Evolutionary conservation across 2,329 filamentous ascomycete species (phyloP), one percentile per base, ranked within the genome.

Genomic region (Hypoxylon sp.): DNA sequence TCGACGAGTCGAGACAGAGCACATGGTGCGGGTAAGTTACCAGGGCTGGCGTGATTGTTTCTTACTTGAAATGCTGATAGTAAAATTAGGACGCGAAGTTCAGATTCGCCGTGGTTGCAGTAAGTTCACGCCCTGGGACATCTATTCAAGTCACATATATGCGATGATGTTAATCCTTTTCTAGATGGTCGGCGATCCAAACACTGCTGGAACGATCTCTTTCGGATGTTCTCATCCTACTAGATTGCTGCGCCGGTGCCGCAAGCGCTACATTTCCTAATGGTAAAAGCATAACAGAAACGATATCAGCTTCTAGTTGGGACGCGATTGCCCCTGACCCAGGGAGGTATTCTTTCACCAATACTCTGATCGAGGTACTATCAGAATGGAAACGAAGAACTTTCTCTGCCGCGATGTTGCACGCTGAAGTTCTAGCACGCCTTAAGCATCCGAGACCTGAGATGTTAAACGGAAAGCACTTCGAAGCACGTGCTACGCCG

Each of bases 291-390:
- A 82, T 82, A 59, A 84, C 81, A 2, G 81, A 84, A 67, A 83
- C 80, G 6, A 84, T 84, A 57, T 84, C 81, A 4, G 81, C 81
- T 3, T 84, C 80, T 2, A 83, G 80, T 42, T 84, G 80, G 80
- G 81, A 84, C 51, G 80, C 81, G 31, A 83, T 82, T 41, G 81
- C 81, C 7, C 81, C 81, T 0, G 78, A 83, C 49, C 81, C 81
- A 8, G 81, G 81, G 5, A 74, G 79, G 3, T 83, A 81, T 61
- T 84, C 81, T 0, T 84, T 84, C 60, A 83, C 80, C 2, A 81
- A 79, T 43, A 78, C 79, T 15, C 70, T 84, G 9, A 83, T 84
- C 31, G 81, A 84, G 53, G 81, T 84, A 1, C 69, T 84, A 9
- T 75, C 78, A 47, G 79, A 83, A 59, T 84, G 81, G 81, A 75